Evolutionary conservation across 1,284 basidiomycete species (phyloP).

Genomic region (Puccinia hordei): DNA sequence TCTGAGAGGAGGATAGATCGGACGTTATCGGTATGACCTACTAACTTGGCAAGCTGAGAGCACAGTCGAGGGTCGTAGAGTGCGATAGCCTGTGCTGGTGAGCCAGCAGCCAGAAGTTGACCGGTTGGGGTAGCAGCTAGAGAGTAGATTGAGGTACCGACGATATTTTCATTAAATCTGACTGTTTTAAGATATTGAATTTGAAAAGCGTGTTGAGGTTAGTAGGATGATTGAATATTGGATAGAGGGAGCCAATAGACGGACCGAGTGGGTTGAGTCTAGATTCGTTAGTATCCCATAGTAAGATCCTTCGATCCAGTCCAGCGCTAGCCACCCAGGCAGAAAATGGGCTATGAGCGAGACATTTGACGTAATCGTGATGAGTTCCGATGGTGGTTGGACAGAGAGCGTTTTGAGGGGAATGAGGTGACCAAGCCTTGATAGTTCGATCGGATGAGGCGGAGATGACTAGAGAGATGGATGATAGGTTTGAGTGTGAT

Average conservation of each 20-base stretch:
- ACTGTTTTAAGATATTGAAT: constrained; percentile 58
- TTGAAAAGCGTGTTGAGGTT: constrained; percentile 72
- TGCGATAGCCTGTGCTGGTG: constrained; percentile 83
- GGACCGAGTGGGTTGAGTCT: constrained; percentile 58
- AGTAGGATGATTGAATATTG: constrained; percentile 66
- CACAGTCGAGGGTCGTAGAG: constrained; percentile 87
- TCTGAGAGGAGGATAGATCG: constrained; percentile 82
- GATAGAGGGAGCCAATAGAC: constrained; percentile 59
- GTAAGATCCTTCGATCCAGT: constrained; percentile 86
- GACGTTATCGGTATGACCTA: constrained; percentile 96
- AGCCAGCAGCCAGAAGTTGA: constrained; percentile 78
- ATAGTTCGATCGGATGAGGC: constrained; percentile 94
- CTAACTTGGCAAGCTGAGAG: constrained; percentile 68
- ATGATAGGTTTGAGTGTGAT: no score
- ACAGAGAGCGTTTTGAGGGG: constrained; percentile 65
- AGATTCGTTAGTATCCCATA: constrained; percentile 77
- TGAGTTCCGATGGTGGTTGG: constrained; percentile 78
- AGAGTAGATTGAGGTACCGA: constrained; percentile 60
- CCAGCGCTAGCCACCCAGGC: constrained; percentile 91
- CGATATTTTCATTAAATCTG: constrained; percentile 53
- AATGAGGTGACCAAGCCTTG: constrained; percentile 89
- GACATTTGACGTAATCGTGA: constrained; percentile 84
- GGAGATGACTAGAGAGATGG: constrained; percentile 89
- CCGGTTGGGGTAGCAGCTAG: constrained; percentile 69
- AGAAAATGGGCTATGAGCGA: constrained; percentile 73